Evolutionary conservation across 2,329 filamentous ascomycete genomes (phyloP).

Genomic region (Penicillium sp.): DNA sequence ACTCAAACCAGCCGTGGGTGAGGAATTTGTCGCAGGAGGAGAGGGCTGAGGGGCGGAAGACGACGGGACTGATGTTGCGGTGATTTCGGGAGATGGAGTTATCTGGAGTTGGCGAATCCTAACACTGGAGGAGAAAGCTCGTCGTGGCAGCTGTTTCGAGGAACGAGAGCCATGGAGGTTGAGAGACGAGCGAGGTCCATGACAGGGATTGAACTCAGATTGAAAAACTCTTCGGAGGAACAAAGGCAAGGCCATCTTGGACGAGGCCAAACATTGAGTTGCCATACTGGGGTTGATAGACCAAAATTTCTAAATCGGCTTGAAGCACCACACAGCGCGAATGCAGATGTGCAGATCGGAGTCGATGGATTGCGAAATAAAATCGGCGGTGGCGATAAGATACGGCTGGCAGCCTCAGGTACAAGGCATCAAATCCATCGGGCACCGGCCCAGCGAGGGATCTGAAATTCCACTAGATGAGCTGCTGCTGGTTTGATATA

Average conservation of each 20-base stretch:
- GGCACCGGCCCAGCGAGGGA: too few relatives aligned
- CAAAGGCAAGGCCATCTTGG: conserved; percentile 21
- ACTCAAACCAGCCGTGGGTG: neutral
- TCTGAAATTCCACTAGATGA: too few relatives aligned
- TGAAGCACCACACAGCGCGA: too few relatives aligned
- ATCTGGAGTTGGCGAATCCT: conserved; percentile 1
- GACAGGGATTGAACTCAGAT: conserved; percentile 14
- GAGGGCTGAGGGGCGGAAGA: neutral
- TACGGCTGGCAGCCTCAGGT: neutral
- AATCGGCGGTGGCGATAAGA: conserved; percentile 4
- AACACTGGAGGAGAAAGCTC: conserved; percentile 7
- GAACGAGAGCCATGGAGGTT: conserved; percentile 2
- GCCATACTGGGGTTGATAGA: conserved; percentile 12
- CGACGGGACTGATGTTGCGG: neutral
- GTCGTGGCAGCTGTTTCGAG: conserved; percentile 6
- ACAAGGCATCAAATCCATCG: neutral
- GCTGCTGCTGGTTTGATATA: too few relatives aligned
- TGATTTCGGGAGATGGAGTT: conserved; percentile 1
- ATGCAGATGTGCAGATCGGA: too few relatives aligned
- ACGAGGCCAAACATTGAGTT: conserved; percentile 19
- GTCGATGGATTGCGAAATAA: neutral
- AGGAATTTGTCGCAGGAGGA: neutral
- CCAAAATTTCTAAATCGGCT: too few relatives aligned
- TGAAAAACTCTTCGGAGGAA: conserved; percentile 22
- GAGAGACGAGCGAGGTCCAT: conserved; percentile 7